These are phyloP conservation scores for Priceomyces castillae DNA, from an alignment of 805 yeast genomes.

Conservation along the genomic window DNA sequence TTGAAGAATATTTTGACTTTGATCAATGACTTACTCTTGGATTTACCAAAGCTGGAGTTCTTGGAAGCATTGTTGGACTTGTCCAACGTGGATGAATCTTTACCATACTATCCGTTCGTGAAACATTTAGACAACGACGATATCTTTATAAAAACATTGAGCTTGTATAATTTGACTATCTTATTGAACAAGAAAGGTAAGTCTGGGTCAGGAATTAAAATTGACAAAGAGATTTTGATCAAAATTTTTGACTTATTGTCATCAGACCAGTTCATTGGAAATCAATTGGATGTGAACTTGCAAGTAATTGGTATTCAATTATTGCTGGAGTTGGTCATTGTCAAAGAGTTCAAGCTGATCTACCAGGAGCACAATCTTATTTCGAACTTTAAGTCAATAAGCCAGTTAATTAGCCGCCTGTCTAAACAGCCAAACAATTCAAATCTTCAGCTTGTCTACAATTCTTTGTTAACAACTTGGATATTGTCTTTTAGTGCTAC, in stretches of 20 bases:
- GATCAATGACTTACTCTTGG: conserved; percentile 53
- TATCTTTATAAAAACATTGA: conserved; percentile 52
- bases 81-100: conserved; percentile 38
- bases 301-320: conserved; percentile 64
- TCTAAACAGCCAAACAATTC: conserved; percentile 37
- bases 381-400: conserved; percentile 32
- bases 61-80: conserved; percentile 41
- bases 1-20: conserved; percentile 63
- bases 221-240: conserved; percentile 38
- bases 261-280: conserved; percentile 27
- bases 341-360: conserved; percentile 50
- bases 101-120: conserved; percentile 54
- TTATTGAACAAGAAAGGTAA: conserved; percentile 36
- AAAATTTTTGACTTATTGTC: conserved; percentile 38
- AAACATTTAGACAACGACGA: conserved; percentile 55
- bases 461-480: conserved; percentile 79
- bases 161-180: conserved; percentile 52
- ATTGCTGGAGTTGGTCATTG: conserved; percentile 56
- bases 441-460: conserved; percentile 80
- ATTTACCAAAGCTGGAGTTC: conserved; percentile 33
- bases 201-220: conserved; percentile 16
- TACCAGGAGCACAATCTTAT: conserved; percentile 41
- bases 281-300: conserved; percentile 39
- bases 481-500: conserved; percentile 69
- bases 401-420: conserved; percentile 26